phyloP scores from a whole-genome alignment of 768 basidiomycete species.

The Lepiota brunneoincarnata region DNA sequence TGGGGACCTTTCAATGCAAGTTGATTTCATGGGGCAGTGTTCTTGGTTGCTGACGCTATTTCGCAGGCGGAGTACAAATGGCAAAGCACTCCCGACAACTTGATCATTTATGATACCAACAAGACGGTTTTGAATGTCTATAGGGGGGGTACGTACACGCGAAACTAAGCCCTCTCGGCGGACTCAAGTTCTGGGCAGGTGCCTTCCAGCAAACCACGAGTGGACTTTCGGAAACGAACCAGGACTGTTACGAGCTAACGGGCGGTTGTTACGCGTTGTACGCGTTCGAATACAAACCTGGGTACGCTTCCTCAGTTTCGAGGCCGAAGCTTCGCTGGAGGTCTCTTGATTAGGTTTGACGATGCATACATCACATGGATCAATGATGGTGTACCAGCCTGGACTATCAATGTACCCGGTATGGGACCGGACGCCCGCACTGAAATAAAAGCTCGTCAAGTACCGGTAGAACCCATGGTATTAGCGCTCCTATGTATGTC shows the following conservation, averaged over 20 bases:
- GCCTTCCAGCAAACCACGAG: slow-evolving; percentile 66
- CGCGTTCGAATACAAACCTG: slow-evolving; percentile 51
- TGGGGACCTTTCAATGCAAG: slow-evolving; percentile 59
- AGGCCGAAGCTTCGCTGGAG: background rate
- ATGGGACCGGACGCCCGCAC: slow-evolving; percentile 45
- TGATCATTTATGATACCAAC: slow-evolving; percentile 43
- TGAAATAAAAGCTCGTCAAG: slow-evolving; percentile 50
- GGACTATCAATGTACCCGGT: slow-evolving; percentile 53
- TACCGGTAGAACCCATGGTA: slow-evolving; percentile 71
- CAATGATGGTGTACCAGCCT: slow-evolving; percentile 48
- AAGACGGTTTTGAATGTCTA: slow-evolving; percentile 52
- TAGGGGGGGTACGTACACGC: slow-evolving; percentile 51
- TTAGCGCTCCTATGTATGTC: background rate
- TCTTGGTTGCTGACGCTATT: slow-evolving; percentile 4
- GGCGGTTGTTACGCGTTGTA: slow-evolving; percentile 32
- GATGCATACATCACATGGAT: slow-evolving; percentile 70
- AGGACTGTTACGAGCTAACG: slow-evolving; percentile 54
- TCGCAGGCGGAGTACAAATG: slow-evolving; percentile 45
- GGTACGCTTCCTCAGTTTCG: slow-evolving; percentile 21
- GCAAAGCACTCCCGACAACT: slow-evolving; percentile 42
- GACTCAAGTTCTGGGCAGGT: background rate
- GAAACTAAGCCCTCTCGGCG: background rate
- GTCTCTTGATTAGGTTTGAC: slow-evolving; percentile 37
- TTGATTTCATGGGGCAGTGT: slow-evolving; percentile 20
- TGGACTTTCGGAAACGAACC: slow-evolving; percentile 58